Evolutionary conservation across 148 eudicot genomes (phyloP), one percentile per base, ranked within the genome.

Genomic region (Rhododendron simsii): DNA sequence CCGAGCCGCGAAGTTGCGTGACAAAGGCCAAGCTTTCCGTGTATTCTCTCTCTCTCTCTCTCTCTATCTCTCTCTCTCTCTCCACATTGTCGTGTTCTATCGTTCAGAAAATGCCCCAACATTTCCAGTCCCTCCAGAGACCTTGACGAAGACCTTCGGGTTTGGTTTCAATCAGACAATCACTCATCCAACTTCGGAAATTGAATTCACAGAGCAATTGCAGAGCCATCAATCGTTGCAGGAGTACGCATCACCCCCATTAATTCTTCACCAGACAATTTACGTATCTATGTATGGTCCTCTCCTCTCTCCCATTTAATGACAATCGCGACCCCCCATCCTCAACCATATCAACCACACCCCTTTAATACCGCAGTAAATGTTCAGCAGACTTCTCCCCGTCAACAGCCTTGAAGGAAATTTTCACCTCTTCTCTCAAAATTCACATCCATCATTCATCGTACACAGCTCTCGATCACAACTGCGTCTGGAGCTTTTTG

Each of bases 281-380:
- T 20, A 83, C 5, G 37, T 48, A 20, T 23, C 3, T 63, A 41
- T 37, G 8, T 47, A 47, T 39, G 41, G 15, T 83, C 7, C 55
- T 65, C 12, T 35, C 47, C 69, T 48, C 39, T 30, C 74, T 73
- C 63, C 16, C 33, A 84, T 84, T 84, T 47, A 84, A 48, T 84
- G 85, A 73, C 2, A 84, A 83, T 45, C 85, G 71, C 78, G 84
- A 71, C 18, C 73, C 37, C 35, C 50, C 37, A 7, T 84, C 37
- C 84, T 79, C 86, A 89, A 73, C 89, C 59, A 37, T 80, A 57
- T 87, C 91, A 89, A 85, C 89, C 59, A 61, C 48, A 37, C 85
- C 47, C 37, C 76, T 79, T 87, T 83, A 87, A 51, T 41, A 30
- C 44, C 82, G 16, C 82, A 50, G 11, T 69, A 41, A 65, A 80